Evolutionary conservation across 176 grass and related monocot species (phyloP).

Genomic region (Raddia guianensis): DNA sequence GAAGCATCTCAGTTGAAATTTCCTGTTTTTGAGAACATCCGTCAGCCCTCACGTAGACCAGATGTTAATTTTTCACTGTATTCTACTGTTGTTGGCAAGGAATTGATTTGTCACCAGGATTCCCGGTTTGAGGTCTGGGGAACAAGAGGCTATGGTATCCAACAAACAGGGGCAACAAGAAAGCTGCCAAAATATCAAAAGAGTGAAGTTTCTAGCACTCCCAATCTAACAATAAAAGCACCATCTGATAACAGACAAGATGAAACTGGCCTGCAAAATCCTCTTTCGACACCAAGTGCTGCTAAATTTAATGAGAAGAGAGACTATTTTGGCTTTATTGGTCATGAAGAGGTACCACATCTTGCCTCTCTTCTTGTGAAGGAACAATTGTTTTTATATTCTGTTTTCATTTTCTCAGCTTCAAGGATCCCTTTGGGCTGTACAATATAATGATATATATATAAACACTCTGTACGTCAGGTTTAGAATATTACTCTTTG

Average conservation of each 20-base stretch:
- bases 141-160: conserved; percentile 73
- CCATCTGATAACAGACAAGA: conserved; percentile 35
- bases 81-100: conserved; percentile 72
- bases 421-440: conserved; percentile 11
- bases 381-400: conserved; percentile 17
- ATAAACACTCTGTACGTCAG: conserved; percentile 2
- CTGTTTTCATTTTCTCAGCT: conserved; percentile 21
- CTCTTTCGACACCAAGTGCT: conserved; percentile 41
- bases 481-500: conserved; percentile 12
- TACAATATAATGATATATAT: conserved; percentile 10
- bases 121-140: conserved; percentile 87
- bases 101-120: conserved; percentile 86
- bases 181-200: conserved; percentile 72
- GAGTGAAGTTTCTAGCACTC: conserved; percentile 37
- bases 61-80: conserved; percentile 92
- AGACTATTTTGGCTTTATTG: conserved; percentile 75
- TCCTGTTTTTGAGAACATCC: conserved; percentile 57
- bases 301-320: conserved; percentile 57
- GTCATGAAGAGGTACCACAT: conserved; percentile 79
- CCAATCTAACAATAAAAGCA: conserved; percentile 43
- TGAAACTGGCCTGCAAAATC: conserved; percentile 37
- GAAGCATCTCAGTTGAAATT: conserved; percentile 63
- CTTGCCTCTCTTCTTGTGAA: conserved; percentile 16
- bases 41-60: conserved; percentile 59
- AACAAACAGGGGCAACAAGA: conserved; percentile 58